Evolutionary conservation across 2,329 filamentous ascomycete species (phyloP).

Genomic region (Aspergillus alliaceus): DNA sequence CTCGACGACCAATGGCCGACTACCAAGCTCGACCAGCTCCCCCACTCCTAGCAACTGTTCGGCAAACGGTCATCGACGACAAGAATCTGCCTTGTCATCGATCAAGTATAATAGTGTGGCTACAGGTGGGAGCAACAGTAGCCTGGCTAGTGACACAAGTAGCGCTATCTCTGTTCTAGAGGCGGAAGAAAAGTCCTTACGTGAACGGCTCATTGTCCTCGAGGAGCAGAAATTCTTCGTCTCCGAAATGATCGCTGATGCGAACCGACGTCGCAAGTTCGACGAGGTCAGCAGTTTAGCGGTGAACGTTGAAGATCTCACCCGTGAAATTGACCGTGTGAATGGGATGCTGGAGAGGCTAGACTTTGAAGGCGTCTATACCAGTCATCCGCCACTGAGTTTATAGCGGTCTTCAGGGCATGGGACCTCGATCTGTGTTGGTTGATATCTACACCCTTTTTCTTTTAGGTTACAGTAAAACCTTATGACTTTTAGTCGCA

Average conservation of each 20-base stretch:
- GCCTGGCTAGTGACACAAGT: constrained; percentile 54
- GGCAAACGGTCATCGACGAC: constrained; percentile 26
- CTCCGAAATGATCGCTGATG: constrained; percentile 76
- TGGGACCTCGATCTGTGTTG: neutral
- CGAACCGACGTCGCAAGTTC: constrained; percentile 73
- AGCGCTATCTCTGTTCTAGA: constrained; percentile 68
- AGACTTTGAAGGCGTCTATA: constrained; percentile 60
- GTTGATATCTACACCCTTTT: neutral
- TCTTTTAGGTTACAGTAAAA: neutral
- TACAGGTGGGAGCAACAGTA: constrained; percentile 51
- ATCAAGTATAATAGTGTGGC: constrained; percentile 59
- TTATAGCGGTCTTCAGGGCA: neutral
- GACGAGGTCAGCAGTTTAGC: constrained; percentile 82
- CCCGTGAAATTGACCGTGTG: constrained; percentile 70
- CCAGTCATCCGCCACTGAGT: constrained; percentile 14
- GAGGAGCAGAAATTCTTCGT: constrained; percentile 93
- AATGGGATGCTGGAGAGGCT: constrained; percentile 65
- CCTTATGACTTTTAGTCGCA: neutral
- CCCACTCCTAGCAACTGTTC: constrained; percentile 24
- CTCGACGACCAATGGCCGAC: constrained; percentile 53
- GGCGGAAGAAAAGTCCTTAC: constrained; percentile 77
- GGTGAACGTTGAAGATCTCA: constrained; percentile 79
- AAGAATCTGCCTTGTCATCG: constrained; percentile 53
- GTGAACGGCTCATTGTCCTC: constrained; percentile 77
- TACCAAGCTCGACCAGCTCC: constrained; percentile 25